Conservation (phyloP, 164 flowering plant species). For the Kingdonia uniflora region DNA sequence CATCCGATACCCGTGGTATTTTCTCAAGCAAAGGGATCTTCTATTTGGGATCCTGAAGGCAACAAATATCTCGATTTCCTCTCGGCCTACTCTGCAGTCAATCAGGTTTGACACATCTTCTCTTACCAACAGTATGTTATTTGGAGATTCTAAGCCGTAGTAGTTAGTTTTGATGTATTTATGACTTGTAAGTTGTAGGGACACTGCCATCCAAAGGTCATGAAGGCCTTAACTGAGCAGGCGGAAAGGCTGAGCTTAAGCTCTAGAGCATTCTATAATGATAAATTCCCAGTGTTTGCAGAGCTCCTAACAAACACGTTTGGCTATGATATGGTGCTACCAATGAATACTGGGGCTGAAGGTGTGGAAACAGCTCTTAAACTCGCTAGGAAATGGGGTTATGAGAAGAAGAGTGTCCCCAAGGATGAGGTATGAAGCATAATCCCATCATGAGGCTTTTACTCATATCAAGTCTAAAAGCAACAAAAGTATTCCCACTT, state of each 20-base stretch:
- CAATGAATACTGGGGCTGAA: constrained; percentile 98
- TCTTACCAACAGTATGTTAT: too few species aligned
- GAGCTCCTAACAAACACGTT: constrained; percentile 56
- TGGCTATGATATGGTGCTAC: constrained; percentile 95
- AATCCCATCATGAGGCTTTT: too few species aligned
- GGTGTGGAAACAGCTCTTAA: constrained; percentile 11
- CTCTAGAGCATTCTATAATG: constrained; percentile 94
- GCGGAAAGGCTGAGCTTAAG: constrained; percentile 75
- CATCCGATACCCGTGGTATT: constrained; percentile 93
- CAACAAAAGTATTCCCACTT: too few species aligned
- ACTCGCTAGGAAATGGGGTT: constrained; percentile 15
- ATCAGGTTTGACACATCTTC: constrained; percentile 51
- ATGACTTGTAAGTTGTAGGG: constrained; percentile 37
- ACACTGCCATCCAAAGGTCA: constrained; percentile 90
- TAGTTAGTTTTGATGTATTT: not conserved
- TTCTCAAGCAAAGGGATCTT: constrained; percentile 79
- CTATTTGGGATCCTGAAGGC: constrained; percentile 98
- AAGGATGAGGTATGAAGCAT: constrained; percentile 55
- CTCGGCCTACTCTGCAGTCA: constrained; percentile 93
- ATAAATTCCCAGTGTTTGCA: constrained; percentile 75
- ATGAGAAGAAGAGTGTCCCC: constrained; percentile 77
- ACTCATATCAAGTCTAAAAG: too few species aligned
- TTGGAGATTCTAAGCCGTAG: too few species aligned
- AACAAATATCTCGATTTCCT: constrained; percentile 85
- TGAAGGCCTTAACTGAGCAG: constrained; percentile 77